A percentile compares a stretch with the other conserved stretches of the same genome.
phyloP scores from a whole-genome alignment of 192 early-diverging fungal species.

The Umbelopsis ramanniana region DNA sequence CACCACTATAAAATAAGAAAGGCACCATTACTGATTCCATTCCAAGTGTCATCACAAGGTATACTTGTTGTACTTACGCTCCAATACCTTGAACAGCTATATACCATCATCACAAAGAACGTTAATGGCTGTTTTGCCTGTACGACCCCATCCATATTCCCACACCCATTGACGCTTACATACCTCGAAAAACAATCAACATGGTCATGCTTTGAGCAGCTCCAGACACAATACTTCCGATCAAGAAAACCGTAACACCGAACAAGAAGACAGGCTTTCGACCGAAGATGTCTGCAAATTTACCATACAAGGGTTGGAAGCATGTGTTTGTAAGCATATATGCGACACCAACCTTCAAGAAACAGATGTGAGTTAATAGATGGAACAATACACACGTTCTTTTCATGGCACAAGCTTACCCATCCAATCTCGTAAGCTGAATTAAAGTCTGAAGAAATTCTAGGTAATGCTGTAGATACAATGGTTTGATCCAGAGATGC shows the following conservation, averaged over 20 bases:
- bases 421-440: constrained; percentile 72
- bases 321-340: constrained; percentile 72
- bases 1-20: constrained; percentile 19
- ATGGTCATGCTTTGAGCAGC: constrained; percentile 50
- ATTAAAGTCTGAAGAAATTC: constrained; percentile 73
- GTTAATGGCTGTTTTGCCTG: background rate
- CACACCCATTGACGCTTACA: background rate
- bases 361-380: background rate
- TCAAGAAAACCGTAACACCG: constrained; percentile 63
- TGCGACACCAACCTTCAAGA: constrained; percentile 63
- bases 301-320: constrained; percentile 77
- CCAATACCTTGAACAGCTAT: constrained; percentile 77
- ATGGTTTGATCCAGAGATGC: constrained; percentile 82
- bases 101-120: background rate
- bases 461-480: constrained; percentile 72
- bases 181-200: constrained; percentile 68
- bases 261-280: constrained; percentile 67
- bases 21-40: background rate
- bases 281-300: constrained; percentile 78
- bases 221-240: constrained; percentile 72
- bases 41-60: background rate
- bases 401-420: constrained; percentile 49
- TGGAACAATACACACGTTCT: constrained; percentile 18
- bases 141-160: background rate
- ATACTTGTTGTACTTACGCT: background rate